phyloP scores from a whole-genome alignment of 108 stramenopile genomes.

The Fistulifera pelliculosa region DNA sequence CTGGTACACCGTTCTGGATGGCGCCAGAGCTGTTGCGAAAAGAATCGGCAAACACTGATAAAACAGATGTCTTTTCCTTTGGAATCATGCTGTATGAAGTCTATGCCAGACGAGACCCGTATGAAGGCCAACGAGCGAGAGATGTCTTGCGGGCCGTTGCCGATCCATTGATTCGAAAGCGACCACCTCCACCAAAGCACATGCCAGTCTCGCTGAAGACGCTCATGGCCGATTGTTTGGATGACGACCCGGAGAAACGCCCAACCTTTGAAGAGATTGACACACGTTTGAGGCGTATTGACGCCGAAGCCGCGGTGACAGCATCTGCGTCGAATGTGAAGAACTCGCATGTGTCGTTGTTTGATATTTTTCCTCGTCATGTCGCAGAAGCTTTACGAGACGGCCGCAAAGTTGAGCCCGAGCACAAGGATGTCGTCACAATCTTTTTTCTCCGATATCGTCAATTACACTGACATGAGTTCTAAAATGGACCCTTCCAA shows the following conservation, averaged over 20 bases:
- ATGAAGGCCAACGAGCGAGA: conserved; percentile 33
- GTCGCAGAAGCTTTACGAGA: conserved; percentile 31
- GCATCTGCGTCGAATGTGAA: neutral
- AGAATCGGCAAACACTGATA: conserved; percentile 30
- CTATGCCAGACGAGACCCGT: conserved; percentile 41
- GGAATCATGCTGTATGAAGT: conserved; percentile 40
- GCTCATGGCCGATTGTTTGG: conserved; percentile 9
- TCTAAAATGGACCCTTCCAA: conserved; percentile 32
- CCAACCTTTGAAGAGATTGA: conserved; percentile 41
- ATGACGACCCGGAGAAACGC: conserved; percentile 6
- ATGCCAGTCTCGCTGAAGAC: conserved; percentile 12
- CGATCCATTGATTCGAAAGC: conserved; percentile 32
- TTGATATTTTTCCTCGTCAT: conserved; percentile 29
- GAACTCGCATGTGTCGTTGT: neutral
- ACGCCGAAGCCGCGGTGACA: conserved; percentile 14
- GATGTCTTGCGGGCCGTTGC: conserved; percentile 24
- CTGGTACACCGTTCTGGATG: conserved; percentile 97
- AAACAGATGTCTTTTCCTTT: conserved; percentile 55
- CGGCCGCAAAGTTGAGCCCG: conserved; percentile 45
- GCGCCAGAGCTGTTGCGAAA: conserved; percentile 69
- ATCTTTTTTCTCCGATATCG: conserved; percentile 67
- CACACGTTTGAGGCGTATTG: conserved; percentile 23
- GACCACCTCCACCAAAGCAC: conserved; percentile 28
- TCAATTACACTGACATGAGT: conserved; percentile 58
- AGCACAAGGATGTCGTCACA: conserved; percentile 37